Evolutionary conservation across 2,329 filamentous ascomycete species (phyloP).

Genomic region (Fusarium nisikadoi): DNA sequence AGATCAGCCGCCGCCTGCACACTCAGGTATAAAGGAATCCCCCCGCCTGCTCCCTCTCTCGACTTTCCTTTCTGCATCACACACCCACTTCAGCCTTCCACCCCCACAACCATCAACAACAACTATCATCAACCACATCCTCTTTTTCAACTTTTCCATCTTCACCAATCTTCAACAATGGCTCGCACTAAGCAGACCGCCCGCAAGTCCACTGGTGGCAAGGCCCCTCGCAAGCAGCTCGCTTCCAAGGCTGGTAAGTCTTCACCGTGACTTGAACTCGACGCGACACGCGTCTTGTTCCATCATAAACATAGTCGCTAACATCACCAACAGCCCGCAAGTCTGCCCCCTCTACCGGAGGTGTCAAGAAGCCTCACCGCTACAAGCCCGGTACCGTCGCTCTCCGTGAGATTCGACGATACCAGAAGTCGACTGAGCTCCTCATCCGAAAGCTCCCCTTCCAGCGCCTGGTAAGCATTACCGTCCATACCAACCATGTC

Average conservation of each 20-base stretch:
- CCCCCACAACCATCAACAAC: slow-evolving; percentile 47
- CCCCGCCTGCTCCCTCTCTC: slow-evolving; percentile 55
- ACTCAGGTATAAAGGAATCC: slow-evolving; percentile 56
- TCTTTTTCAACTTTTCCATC: slow-evolving; percentile 45
- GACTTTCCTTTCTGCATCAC: slow-evolving; percentile 57
- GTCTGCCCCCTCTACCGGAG: slow-evolving; percentile 94
- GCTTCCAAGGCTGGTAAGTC: slow-evolving; percentile 86
- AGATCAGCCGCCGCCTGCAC: slow-evolving; percentile 53
- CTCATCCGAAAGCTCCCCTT: slow-evolving; percentile 98
- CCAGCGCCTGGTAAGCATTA: slow-evolving; percentile 80
- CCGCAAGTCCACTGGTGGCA: slow-evolving; percentile 83
- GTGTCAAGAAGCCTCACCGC: slow-evolving; percentile 95
- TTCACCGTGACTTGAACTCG: slow-evolving; percentile 1
- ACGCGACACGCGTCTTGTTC: slow-evolving; percentile 26
- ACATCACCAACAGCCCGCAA: slow-evolving; percentile 73
- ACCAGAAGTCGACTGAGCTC: slow-evolving; percentile 97
- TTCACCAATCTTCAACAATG: slow-evolving; percentile 60
- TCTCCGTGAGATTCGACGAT: slow-evolving; percentile 97
- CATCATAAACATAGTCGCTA: slow-evolving; percentile 6
- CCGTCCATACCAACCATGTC: neutral
- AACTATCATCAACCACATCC: slow-evolving; percentile 36
- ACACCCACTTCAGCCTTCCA: slow-evolving; percentile 49
- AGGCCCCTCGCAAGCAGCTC: slow-evolving; percentile 92
- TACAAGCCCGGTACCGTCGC: slow-evolving; percentile 94
- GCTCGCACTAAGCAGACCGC: slow-evolving; percentile 75